Conservation (phyloP, 164 flowering plant genomes). For the Pachysandra terminalis region DNA sequence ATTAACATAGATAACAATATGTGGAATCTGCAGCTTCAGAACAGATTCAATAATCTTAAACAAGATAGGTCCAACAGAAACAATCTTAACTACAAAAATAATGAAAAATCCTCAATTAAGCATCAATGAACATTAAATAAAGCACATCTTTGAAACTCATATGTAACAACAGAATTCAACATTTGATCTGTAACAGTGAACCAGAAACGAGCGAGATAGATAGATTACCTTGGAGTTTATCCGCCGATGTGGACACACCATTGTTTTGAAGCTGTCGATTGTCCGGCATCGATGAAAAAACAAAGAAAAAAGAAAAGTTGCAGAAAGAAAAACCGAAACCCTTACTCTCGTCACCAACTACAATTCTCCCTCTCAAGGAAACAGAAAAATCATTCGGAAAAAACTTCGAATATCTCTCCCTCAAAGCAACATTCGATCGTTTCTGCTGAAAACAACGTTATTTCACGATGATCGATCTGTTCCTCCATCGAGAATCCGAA, state of each 20-base stretch:
- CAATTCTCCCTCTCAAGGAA: background rate
- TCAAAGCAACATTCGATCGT: background rate
- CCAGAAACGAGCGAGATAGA: conserved; percentile 2
- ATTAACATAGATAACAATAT: background rate
- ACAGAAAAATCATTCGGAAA: background rate
- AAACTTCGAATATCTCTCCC: background rate
- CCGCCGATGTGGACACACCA: conserved; percentile 33
- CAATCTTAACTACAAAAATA: background rate
- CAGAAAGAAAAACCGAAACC: background rate
- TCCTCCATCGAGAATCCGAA: conserved; percentile 6
- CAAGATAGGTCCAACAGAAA: too few relatives aligned
- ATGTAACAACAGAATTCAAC: background rate
- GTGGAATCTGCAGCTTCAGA: background rate
- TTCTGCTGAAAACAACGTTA: background rate
- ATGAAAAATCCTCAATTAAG: background rate
- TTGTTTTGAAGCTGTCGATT: conserved; percentile 38
- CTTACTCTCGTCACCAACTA: conserved; percentile 22
- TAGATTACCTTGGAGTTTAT: conserved; percentile 42
- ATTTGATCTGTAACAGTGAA: background rate
- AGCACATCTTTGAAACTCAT: background rate
- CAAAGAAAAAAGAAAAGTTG: background rate
- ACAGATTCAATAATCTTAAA: background rate
- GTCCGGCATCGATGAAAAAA: conserved; percentile 46
- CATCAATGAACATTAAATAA: background rate
- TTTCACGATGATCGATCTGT: background rate